Conservation (phyloP, 176 grass and related monocot species). For the Pontederia paniculata region DNA sequence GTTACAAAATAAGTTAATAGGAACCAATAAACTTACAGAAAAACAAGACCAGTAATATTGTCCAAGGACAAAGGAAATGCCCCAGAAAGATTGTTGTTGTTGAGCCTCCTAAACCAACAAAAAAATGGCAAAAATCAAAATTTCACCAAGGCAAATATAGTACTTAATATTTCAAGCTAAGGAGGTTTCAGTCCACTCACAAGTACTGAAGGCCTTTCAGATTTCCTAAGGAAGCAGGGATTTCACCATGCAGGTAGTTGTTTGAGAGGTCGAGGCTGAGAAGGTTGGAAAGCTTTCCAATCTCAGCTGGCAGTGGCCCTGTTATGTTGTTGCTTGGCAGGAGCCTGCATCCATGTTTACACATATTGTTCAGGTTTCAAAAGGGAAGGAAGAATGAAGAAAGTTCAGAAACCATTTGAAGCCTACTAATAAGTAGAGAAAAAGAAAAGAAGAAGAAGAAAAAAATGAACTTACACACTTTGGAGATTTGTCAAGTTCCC, state of each 20-base stretch:
- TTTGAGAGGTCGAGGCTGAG: background rate
- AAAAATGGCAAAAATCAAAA: background rate
- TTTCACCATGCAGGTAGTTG: background rate
- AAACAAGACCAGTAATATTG: background rate
- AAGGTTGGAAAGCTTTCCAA: constrained; percentile 9
- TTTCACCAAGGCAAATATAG: background rate
- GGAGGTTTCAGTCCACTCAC: background rate
- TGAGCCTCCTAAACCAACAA: constrained; percentile 1
- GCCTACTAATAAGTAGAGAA: too few relatives aligned
- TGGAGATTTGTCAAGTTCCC: constrained; percentile 75
- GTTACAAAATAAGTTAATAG: background rate
- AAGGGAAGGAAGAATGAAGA: too few relatives aligned
- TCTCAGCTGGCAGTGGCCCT: background rate
- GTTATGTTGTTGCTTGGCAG: constrained; percentile 9
- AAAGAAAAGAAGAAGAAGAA: too few relatives aligned
- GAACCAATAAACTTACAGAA: constrained; percentile 7
- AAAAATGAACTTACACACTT: constrained; percentile 36
- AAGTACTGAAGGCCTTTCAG: constrained; percentile 8
- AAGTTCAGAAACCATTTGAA: too few relatives aligned
- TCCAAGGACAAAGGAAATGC: background rate
- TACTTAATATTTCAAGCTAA: background rate
- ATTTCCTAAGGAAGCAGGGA: constrained; percentile 5
- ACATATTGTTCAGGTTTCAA: background rate
- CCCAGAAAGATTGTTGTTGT: constrained; percentile 16
- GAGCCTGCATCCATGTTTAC: background rate